Conservation (phyloP, 768 basidiomycete species). For the Kwoniella europaea region DNA sequence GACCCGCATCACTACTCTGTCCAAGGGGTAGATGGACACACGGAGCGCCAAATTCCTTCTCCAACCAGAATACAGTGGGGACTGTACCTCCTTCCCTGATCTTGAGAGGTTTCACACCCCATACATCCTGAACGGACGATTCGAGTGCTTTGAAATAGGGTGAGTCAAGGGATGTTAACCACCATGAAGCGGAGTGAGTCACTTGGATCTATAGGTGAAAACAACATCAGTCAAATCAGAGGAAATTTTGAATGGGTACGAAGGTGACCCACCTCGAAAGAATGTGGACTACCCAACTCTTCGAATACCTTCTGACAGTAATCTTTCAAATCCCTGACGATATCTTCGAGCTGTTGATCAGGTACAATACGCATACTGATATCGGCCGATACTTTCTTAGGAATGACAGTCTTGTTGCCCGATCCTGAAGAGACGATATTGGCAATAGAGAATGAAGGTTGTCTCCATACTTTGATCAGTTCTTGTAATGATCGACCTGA, state of each 20-base stretch:
- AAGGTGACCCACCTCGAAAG: constrained; percentile 65
- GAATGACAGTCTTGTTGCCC: constrained; percentile 74
- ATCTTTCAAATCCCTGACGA: constrained; percentile 67
- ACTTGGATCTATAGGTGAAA: constrained; percentile 63
- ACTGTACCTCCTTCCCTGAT: constrained; percentile 96
- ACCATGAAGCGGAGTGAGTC: constrained; percentile 90
- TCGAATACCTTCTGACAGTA: constrained; percentile 69
- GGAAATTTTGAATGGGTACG: not conserved
- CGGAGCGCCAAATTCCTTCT: constrained; percentile 85
- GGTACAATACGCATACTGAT: constrained; percentile 92
- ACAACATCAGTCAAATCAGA: not conserved
- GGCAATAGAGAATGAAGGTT: constrained; percentile 88
- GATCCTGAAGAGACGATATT: constrained; percentile 77
- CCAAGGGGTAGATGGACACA: constrained; percentile 95
- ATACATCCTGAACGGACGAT: constrained; percentile 78
- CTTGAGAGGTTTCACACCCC: constrained; percentile 81
- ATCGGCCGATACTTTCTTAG: constrained; percentile 78
- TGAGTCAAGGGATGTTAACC: constrained; percentile 85
- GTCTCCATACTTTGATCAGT: constrained; percentile 80
- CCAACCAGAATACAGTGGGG: constrained; percentile 89
- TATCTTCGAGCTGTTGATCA: constrained; percentile 66
- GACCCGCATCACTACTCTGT: constrained; percentile 88
- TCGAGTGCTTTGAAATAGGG: constrained; percentile 87
- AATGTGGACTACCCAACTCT: constrained; percentile 70
- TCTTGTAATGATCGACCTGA: constrained; percentile 71